phyloP scores from a whole-genome alignment of 139 green algal species.

The Haematococcus lacustris region DNA sequence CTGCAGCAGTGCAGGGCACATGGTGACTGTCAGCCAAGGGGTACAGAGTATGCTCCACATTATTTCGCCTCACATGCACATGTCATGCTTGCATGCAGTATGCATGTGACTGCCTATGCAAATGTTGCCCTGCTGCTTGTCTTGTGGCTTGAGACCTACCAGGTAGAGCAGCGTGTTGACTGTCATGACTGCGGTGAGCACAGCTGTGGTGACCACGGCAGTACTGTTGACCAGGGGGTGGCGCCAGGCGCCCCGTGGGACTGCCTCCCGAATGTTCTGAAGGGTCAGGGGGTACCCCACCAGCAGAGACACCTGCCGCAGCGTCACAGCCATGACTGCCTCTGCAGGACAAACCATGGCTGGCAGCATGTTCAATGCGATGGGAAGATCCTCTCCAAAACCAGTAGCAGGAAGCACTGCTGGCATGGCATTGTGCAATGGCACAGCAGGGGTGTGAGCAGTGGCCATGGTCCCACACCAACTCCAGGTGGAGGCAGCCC shows the following conservation, averaged over 20 bases:
- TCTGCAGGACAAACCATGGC: no score
- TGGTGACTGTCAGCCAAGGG: neutral
- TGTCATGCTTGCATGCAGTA: neutral
- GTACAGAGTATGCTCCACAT: neutral
- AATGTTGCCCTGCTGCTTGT: neutral
- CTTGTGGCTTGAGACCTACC: neutral
- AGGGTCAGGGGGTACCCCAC: slow-evolving; percentile 4
- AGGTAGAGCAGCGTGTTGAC: slow-evolving; percentile 6
- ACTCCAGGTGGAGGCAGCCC: neutral
- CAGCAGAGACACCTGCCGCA: neutral
- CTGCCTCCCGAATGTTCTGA: slow-evolving; percentile 2
- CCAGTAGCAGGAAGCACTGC: neutral
- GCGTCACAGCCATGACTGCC: no score
- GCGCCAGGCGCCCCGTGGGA: neutral
- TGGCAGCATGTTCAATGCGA: neutral
- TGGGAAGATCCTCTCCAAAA: neutral
- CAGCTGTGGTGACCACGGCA: neutral
- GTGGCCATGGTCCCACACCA: neutral
- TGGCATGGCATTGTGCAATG: neutral
- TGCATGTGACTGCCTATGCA: neutral
- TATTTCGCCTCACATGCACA: neutral
- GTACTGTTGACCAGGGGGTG: slow-evolving; percentile 1
- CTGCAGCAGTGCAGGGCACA: neutral
- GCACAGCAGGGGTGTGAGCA: neutral
- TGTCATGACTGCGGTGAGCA: neutral